Evolutionary conservation across 768 basidiomycete genomes (phyloP).

Genomic region (Favolaschia claudopus): DNA sequence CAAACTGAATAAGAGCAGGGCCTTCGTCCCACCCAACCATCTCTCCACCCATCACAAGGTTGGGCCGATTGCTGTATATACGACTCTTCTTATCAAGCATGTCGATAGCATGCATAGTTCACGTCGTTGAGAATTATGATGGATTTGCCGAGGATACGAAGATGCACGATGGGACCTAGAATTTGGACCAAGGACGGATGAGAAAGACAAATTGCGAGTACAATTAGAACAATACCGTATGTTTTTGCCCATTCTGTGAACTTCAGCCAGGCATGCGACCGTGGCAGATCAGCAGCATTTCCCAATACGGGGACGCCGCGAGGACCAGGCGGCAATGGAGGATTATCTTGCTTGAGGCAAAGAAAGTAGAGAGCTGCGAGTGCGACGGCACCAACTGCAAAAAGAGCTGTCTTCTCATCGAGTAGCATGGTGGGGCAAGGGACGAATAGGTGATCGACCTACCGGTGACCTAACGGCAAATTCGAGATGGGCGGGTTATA

Average conservation of each 20-base stretch:
- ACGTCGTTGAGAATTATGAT: slow-evolving; percentile 39
- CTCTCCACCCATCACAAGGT: slow-evolving; percentile 40
- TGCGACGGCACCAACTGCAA: background rate
- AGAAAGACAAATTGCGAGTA: background rate
- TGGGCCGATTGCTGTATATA: slow-evolving; percentile 29
- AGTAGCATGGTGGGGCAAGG: background rate
- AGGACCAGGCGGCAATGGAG: background rate
- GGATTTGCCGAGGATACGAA: slow-evolving; percentile 33
- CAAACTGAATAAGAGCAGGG: slow-evolving; percentile 24
- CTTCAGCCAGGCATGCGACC: background rate
- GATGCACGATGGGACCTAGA: slow-evolving; percentile 25
- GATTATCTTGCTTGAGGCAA: background rate
- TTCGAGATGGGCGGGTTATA: too few species aligned
- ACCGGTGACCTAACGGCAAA: too few species aligned
- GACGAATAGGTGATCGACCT: slow-evolving; percentile 4
- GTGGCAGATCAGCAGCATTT: background rate
- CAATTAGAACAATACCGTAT: background rate
- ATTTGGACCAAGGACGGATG: background rate
- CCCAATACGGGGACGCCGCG: background rate
- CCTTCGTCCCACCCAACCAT: slow-evolving; percentile 30
- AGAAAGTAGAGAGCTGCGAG: background rate
- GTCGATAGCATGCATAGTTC: slow-evolving; percentile 33
- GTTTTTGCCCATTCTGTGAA: background rate
- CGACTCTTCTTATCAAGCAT: slow-evolving; percentile 41
- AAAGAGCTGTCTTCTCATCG: background rate